Evolutionary conservation across 2,329 filamentous ascomycete genomes (phyloP), one percentile per base, ranked within the genome.

Genomic region (Cryoendolithus antarcticus): DNA sequence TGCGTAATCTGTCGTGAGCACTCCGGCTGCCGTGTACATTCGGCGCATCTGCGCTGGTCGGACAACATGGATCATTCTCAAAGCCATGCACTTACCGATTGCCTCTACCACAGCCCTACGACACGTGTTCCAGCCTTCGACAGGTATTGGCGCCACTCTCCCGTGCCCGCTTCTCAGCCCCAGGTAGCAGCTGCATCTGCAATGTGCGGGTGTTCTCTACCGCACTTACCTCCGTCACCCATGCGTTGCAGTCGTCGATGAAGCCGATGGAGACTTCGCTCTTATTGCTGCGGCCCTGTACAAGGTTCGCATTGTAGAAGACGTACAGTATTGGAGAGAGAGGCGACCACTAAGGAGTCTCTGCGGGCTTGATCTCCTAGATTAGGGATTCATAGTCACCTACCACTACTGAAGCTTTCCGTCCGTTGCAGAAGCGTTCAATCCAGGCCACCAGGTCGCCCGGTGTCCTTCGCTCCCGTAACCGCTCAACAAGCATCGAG

Each of bases 261-360:
- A n/a, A n/a, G n/a, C n/a, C n/a, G n/a, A n/a, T n/a, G n/a, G n/a
- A n/a, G n/a, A n/a, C n/a, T n/a, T n/a, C n/a, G n/a, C n/a, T n/a
- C n/a, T n/a, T n/a, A n/a, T n/a, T n/a, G n/a, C n/a, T n/a, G n/a
- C n/a, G n/a, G n/a, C 30, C 30, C 30, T 31, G 30, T 10, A n/a
- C 10, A n/a, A 32, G 31, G 31, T 32, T 11, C 6, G 31, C 31
- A 32, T 57, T 59, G 41, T 57, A 60, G 50, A 56, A 56, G 31
- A 60, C 41, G 44, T 52, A 58, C 27, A 59, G 48, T 27, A 59
- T 57, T 24, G 50, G 54, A n/a, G 44, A 58, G 1, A 58, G 48
- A 27, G 45, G 53, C 12, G 47, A 58, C 40, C 53, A 53, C 43
- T 55, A 37, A 6, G 54, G 55, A 30, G 56, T 55, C n/a, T 52